Evolutionary conservation across 1,284 basidiomycete species (phyloP).

Genomic region (Fomitopsis schrenkii): DNA sequence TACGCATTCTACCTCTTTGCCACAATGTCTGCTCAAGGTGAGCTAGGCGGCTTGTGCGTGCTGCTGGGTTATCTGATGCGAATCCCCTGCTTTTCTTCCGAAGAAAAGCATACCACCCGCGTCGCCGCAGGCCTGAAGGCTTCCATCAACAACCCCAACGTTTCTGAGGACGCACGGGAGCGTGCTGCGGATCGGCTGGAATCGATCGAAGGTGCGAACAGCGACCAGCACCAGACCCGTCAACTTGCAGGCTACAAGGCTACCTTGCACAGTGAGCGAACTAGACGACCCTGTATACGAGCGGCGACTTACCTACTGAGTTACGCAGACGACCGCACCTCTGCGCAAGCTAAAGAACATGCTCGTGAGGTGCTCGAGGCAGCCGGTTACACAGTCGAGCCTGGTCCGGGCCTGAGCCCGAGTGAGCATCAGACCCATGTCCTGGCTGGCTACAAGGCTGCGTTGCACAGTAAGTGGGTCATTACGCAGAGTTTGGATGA

Average conservation of each 20-base stretch:
- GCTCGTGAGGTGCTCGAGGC: constrained; percentile 33
- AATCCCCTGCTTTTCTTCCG: too few relatives aligned
- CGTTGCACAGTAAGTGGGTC: constrained; percentile 37
- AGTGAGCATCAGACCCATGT: constrained; percentile 38
- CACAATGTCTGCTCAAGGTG: not conserved
- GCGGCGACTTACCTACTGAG: not conserved
- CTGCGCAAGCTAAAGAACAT: constrained; percentile 42
- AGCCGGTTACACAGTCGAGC: constrained; percentile 25
- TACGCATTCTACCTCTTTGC: not conserved
- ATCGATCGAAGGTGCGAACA: constrained; percentile 27
- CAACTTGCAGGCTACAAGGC: constrained; percentile 50
- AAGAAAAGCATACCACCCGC: constrained; percentile 34
- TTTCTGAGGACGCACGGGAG: constrained; percentile 46
- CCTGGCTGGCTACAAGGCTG: constrained; percentile 46
- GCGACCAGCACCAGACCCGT: constrained; percentile 25
- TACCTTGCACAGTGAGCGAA: constrained; percentile 39
- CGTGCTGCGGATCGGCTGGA: constrained; percentile 41
- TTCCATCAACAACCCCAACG: constrained; percentile 49
- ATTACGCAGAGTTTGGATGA: not conserved
- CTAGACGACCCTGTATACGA: not conserved
- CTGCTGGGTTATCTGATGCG: not conserved
- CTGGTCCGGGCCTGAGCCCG: constrained; percentile 25
- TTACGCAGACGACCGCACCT: constrained; percentile 34
- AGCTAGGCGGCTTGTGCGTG: not conserved
- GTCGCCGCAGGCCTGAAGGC: constrained; percentile 53